Conservation (phyloP, 805 yeast species). For the Isabelozyma pseudorhagii region DNA sequence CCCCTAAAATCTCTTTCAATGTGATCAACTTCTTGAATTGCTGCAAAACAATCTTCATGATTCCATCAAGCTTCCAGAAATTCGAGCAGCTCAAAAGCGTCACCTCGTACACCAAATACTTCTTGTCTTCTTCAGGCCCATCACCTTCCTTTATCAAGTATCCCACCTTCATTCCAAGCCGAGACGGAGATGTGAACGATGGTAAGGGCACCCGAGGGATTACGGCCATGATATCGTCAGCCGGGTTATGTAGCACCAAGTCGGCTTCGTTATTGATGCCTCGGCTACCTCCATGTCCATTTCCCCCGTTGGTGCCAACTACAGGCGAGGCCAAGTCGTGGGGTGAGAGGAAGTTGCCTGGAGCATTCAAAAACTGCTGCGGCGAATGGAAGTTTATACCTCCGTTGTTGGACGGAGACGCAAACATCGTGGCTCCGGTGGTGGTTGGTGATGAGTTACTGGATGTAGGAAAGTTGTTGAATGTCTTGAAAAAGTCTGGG, state of each 20-base stretch:
- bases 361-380: conserved; percentile 31
- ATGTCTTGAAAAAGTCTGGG: conserved; percentile 15
- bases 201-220: conserved; percentile 62
- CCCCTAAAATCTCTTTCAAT: conserved; percentile 38
- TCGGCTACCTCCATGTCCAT: not conserved
- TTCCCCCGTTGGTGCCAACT: not conserved
- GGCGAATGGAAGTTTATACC: conserved; percentile 34
- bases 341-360: conserved; percentile 32
- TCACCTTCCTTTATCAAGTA: conserved; percentile 48
- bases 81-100: conserved; percentile 73
- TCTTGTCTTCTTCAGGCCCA: not conserved
- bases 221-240: conserved; percentile 53
- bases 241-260: conserved; percentile 42
- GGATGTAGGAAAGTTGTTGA: conserved; percentile 11
- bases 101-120: conserved; percentile 51
- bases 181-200: conserved; percentile 64
- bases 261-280: conserved; percentile 12
- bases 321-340: conserved; percentile 13
- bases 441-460: conserved; percentile 23
- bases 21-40: conserved; percentile 61
- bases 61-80: conserved; percentile 51
- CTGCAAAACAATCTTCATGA: conserved; percentile 52
- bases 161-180: conserved; percentile 71
- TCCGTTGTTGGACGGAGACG: conserved; percentile 25
- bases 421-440: conserved; percentile 13